Conservation (phyloP, 768 basidiomycete genomes). For the Kwoniella pini region DNA sequence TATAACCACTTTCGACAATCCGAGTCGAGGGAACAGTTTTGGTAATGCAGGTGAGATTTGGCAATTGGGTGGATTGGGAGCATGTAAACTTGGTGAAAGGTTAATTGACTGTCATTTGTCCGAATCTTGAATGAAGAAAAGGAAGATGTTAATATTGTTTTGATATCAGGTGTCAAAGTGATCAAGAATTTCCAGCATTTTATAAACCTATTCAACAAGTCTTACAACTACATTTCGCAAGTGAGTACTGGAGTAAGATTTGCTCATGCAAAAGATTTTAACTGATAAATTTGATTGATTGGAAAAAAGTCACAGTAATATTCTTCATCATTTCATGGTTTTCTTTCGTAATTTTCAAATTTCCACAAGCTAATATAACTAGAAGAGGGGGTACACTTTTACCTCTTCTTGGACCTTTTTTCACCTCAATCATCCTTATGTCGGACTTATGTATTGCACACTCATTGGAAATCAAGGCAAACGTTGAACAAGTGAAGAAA, state of each 20-base stretch:
- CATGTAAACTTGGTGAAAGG: conserved; percentile 9
- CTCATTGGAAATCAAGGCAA: conserved; percentile 1
- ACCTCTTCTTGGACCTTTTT: conserved; percentile 3
- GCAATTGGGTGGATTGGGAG: conserved; percentile 19
- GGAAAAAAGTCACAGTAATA: conserved; percentile 8
- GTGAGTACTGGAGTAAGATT: too few relatives aligned
- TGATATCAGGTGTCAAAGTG: conserved; percentile 5
- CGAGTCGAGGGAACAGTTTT: neutral
- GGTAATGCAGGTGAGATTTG: neutral
- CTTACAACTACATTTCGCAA: conserved; percentile 5
- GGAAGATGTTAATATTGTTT: too few relatives aligned
- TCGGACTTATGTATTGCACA: conserved; percentile 7
- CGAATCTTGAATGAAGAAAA: too few relatives aligned
- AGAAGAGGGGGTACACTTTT: conserved; percentile 8
- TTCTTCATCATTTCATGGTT: conserved; percentile 9
- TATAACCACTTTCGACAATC: neutral
- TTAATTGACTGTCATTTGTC: neutral
- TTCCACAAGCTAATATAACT: conserved; percentile 2
- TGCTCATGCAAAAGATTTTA: too few relatives aligned
- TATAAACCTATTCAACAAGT: conserved; percentile 7
- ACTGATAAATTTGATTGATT: neutral
- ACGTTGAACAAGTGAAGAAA: neutral
- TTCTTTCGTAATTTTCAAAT: conserved; percentile 11
- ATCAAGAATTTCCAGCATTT: neutral
- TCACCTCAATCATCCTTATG: conserved; percentile 8